Evolutionary conservation across 805 yeast genomes (phyloP), one percentile per base, ranked within the genome.

Genomic region (Saccharomycopsis sp.): DNA sequence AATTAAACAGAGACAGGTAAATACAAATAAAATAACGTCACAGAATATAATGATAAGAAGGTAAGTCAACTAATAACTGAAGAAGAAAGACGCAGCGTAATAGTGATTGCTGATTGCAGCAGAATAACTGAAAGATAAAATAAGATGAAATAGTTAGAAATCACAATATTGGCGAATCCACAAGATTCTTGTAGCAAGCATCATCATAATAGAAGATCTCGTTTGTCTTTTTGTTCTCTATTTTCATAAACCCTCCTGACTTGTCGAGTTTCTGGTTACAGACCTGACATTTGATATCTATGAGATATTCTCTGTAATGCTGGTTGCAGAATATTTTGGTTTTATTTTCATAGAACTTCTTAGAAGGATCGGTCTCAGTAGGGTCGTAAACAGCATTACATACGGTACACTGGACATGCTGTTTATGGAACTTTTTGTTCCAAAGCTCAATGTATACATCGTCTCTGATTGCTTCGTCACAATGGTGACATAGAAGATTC

Each of bases 341-440:
- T 20, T 87, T 83, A 69, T 89, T 91, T 71, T 93, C 97, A 72
- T 88, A 90, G 70, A 91, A 94, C 68, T 91, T 89, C 12, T 51
- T 8, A 17, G 34, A 23, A 9, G 25, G 34, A 17, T 44, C 49
- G 3, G 19, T 44, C 70, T 92, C 97, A 58, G 91, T 92, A 3
- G 89, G 84, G 34, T 93, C 96, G 70, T 96, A 93, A 23, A 88
- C 87, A 57, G 84, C 84, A 47, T 85, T 81, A 69, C 99, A 94
- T 24, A 90, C 82, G 5, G 87, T 83, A 73, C 99, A 94, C 59
- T 89, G 87, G 72, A 94, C 93, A 72, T 94, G 99, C 64, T 94
- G 97, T 56, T 92, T 85, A 67, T 94, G 98, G 70, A 89, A 93
- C 67, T 92, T 88, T 65, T 85, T 82, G 14, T 96, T 96, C 65